phyloP scores from a whole-genome alignment of 495 filamentous ascomycete species.

The Penicillium waksmanii region DNA sequence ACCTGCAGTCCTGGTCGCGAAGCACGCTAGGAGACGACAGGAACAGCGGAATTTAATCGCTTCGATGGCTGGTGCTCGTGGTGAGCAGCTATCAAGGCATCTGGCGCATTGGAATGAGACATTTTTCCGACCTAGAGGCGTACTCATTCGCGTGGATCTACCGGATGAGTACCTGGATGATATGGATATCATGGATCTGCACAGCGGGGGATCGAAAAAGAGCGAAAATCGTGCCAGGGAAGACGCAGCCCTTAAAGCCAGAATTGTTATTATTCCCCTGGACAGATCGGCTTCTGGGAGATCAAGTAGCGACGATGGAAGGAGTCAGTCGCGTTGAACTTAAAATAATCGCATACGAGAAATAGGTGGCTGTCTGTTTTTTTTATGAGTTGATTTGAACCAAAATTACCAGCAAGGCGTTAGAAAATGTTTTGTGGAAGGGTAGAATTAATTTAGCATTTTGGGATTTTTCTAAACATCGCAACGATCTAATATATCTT shows the following conservation, averaged over 20 bases:
- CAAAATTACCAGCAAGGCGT: too few species aligned
- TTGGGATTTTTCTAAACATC: too few species aligned
- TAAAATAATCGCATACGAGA: too few species aligned
- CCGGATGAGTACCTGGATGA: conserved; percentile 35
- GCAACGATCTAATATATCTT: too few species aligned
- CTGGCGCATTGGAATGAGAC: conserved; percentile 40
- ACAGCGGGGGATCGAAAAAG: neutral
- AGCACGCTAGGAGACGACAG: conserved; percentile 19
- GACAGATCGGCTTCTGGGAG: too few species aligned
- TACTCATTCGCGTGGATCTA: conserved; percentile 44
- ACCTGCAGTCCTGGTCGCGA: conserved; percentile 32
- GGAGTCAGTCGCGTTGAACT: too few species aligned
- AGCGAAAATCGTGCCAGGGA: conserved; percentile 13
- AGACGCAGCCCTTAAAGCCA: conserved; percentile 30
- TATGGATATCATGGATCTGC: conserved; percentile 32
- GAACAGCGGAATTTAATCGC: conserved; percentile 36
- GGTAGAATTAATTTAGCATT: too few species aligned
- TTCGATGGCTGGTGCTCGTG: conserved; percentile 20
- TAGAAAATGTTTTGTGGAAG: too few species aligned
- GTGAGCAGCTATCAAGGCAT: conserved; percentile 24
- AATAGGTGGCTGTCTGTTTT: too few species aligned
- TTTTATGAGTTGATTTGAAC: too few species aligned
- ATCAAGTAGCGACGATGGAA: too few species aligned
- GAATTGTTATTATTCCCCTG: conserved; percentile 42
- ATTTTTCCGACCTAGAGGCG: conserved; percentile 35